Base-by-base conservation (phyloP, 768 basidiomycete species). In the Lepiota subincarnata region DNA sequence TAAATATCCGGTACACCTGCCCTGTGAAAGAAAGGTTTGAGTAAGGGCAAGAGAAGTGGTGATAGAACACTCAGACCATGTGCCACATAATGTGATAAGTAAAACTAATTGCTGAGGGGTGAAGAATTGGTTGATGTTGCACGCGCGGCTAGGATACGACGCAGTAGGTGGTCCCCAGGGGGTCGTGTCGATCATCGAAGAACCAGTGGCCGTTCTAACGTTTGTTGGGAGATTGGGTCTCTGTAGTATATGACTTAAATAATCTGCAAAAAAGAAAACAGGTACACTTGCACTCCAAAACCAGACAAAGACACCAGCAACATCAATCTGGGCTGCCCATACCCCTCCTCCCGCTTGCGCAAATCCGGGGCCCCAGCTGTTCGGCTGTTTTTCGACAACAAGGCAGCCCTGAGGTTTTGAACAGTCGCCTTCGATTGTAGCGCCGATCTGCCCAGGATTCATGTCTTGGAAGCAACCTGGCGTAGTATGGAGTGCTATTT, bases 401-500 rank as follows among this genome's bases (percentile, higher is more conserved):
- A 82, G 73, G 60, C 91, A 93, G 6, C 92, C 92, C 12, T 79
- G 66, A 53, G 82, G 76, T 14, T 58, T 66, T 4, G 78, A 77
- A 64, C 87, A 88, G 58, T 88, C 77, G 1, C 70, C 72, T 44
- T 80, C 77, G 35, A 78, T 63, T 0, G 80, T 73, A 3, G 62
- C 70, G 31, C 84, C 85, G 13, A 77, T 68, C 73, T 81, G 65
- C 64, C 65, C 28, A 57, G 69, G 46, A 60, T 72, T 55, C 63
- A 66, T 56, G 64, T 57, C 57, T 44, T 73, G 72, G 10, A 63
- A 57, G 58, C 76, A 79, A 2, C 76, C 76, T 2, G 62, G 63
- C 0, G 65, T 75, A 0, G 89, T 87, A 64, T 94, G 92, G n/a
- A 94, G 69, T 0, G 91, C 80, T 70, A 87, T 81, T 63, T 90